Evolutionary conservation across 257 asterid species (phyloP), one percentile per base, ranked within the genome.

Genomic region (Capsicum rhomboideum): DNA sequence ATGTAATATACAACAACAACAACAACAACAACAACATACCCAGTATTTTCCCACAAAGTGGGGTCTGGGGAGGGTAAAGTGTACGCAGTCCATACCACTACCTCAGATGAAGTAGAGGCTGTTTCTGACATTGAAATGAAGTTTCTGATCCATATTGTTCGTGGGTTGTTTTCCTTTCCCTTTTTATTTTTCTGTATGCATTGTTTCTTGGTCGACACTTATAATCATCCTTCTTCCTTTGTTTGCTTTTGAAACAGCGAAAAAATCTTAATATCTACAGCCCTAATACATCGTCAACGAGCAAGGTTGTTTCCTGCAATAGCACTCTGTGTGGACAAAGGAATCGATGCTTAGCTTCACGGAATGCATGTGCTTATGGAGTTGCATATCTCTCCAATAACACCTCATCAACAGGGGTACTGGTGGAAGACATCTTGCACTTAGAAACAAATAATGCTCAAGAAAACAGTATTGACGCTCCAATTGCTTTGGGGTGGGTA

Each of bases 401-500:
- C 84, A 97, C 99, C 40, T 97, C 99, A 2, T 87, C 93, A 21
- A 80, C 92, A 1, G 99, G 99, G 88, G 87, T 97, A 80, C 89
- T 97, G 87, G 97, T 97, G 12, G 97, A 97, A 46, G 99, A 97
- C 84, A 86, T 93, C 85, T 87, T 97, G 87, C 94, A 90, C 86
- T 84, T 97, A 89, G 92, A 90, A 44, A 89, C 94, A 1, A 91
- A 92, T 64, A 84, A 85, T 42, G 85, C n/a, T 75, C 94, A 85
- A 50, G 88, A 86, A 81, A 85, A 75, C 44, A 79, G 13, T 61
- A 91, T 92, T 14, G 85, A 88, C 8, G 99, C 97, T 83, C 92
- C 96, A 10, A 92, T 97, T 75, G 94, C 99, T 31, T 79, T 97
- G 66, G 99, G 99, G 99, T 97, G 85, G 26, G 92, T 84, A 80